Percentiles rank a stretch among this genome's conserved stretches.
These are phyloP conservation scores for Epithemia pelagica DNA, from an alignment of 108 stramenopile genomes.

Conservation along the genomic window DNA sequence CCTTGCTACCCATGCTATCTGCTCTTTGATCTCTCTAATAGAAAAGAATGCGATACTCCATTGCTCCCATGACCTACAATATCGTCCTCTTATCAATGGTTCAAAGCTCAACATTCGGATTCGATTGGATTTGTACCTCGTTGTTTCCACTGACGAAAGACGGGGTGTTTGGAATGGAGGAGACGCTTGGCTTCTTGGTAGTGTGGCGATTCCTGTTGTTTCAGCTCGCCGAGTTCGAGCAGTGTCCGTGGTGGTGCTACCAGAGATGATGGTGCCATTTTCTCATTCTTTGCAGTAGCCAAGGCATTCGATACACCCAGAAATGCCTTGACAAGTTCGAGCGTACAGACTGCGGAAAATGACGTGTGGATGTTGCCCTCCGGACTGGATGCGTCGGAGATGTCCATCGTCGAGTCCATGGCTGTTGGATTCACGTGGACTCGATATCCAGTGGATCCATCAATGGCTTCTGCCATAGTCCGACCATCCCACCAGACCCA, in stretches of 20 bases:
- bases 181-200: conserved; percentile 58
- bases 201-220: conserved; percentile 33
- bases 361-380: neutral
- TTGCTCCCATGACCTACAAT: no score
- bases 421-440: no score
- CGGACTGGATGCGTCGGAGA: neutral
- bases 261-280: no score
- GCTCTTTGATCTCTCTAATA: no score
- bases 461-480: conserved; percentile 34
- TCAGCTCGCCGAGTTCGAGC: conserved; percentile 34
- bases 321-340: neutral
- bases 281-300: neutral
- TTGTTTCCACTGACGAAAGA: conserved; percentile 66
- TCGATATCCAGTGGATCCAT: conserved; percentile 40
- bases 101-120: neutral
- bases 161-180: conserved; percentile 42
- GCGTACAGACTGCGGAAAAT: neutral
- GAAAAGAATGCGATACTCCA: no score
- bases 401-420: no score
- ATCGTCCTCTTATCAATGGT: neutral
- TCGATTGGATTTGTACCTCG: conserved; percentile 13
- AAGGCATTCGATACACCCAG: neutral
- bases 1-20: neutral
- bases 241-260: conserved; percentile 16
- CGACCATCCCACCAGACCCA: conserved; percentile 62